Percentiles rank a stretch among this genome's conserved stretches.
These are phyloP conservation scores for Xylaria sp. DNA, from an alignment of 2,329 filamentous ascomycete species.

Conservation along the genomic window DNA sequence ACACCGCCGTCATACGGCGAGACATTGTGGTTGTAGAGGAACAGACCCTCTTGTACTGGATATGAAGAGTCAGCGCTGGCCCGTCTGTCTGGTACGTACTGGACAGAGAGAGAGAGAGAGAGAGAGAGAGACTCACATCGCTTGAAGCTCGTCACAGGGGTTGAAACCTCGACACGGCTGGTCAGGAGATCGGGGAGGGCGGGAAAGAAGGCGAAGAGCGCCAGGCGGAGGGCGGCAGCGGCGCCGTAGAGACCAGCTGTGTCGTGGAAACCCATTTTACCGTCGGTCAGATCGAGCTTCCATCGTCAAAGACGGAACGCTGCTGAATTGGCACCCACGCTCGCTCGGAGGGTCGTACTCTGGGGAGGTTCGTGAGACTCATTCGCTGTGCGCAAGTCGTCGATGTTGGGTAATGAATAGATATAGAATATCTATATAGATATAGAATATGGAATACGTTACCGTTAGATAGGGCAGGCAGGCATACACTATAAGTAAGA, in stretches of 20 bases:
- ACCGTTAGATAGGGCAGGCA: not conserved
- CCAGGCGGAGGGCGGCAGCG: constrained; percentile 81
- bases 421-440: no score
- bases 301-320: constrained; percentile 44
- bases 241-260: constrained; percentile 76
- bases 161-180: constrained; percentile 94
- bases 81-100: not conserved
- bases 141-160: constrained; percentile 97
- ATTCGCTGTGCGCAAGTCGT: constrained; percentile 9
- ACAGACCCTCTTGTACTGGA: constrained; percentile 93
- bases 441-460: not conserved
- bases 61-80: constrained; percentile 15
- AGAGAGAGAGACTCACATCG: constrained; percentile 85
- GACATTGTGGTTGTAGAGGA: constrained; percentile 94
- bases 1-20: constrained; percentile 96
- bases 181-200: constrained; percentile 85
- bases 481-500: not conserved
- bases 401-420: not conserved
- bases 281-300: constrained; percentile 48
- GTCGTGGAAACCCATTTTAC: constrained; percentile 53
- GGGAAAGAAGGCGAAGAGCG: constrained; percentile 84
- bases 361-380: not conserved
- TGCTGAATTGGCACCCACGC: constrained; percentile 19
- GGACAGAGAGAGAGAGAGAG: not conserved
- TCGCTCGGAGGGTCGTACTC: not conserved